phyloP scores from a whole-genome alignment of 129 eudicot genomes.

The Pseudognaphalium luteoalbum region DNA sequence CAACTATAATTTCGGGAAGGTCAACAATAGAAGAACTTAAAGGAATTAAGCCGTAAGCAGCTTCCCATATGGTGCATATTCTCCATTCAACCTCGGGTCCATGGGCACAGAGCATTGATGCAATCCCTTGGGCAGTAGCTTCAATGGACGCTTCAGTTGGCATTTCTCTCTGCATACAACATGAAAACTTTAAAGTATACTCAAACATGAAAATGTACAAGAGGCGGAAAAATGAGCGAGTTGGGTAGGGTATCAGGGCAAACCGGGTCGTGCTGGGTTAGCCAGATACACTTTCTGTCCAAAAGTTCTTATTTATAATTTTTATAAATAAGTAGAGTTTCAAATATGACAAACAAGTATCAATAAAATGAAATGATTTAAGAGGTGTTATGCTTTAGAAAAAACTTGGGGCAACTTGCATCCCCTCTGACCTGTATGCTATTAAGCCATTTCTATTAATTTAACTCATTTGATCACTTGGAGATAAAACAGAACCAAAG shows the following conservation, averaged over 20 bases:
- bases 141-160: constrained; percentile 89
- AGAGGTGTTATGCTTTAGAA: no score
- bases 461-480: background rate
- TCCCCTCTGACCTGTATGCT: background rate
- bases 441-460: background rate
- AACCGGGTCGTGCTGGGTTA: background rate
- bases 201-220: no score
- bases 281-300: background rate
- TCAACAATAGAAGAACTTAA: constrained; percentile 85
- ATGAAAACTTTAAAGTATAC: background rate
- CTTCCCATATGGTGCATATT: constrained; percentile 99
- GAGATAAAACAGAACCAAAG: constrained; percentile 3
- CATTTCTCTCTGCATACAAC: constrained; percentile 57
- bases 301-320: background rate
- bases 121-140: constrained; percentile 98
- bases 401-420: background rate
- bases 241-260: background rate
- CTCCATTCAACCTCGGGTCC: constrained; percentile 99
- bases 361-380: no score
- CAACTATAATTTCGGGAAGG: constrained; percentile 94
- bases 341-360: no score
- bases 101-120: constrained; percentile 95
- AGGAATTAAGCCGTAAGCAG: constrained; percentile 96
- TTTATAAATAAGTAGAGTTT: background rate
- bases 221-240: background rate